These are phyloP conservation scores for Trifolium pratense DNA, from an alignment of 306 rosid species.

Conservation along the genomic window DNA sequence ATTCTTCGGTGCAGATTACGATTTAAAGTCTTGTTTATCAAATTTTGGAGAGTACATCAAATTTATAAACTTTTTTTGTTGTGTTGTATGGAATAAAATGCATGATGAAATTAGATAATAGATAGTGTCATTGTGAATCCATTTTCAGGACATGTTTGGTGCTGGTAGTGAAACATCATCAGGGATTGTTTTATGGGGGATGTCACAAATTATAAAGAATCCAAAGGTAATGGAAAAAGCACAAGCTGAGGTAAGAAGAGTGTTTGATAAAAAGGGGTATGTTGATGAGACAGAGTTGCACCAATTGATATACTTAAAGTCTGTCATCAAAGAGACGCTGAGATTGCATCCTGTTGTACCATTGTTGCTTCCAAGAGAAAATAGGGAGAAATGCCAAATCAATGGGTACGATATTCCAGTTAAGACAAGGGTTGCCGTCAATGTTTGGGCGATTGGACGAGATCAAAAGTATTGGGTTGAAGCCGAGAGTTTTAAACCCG, in stretches of 20 bases:
- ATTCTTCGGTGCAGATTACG: no score
- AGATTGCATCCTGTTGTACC: neutral
- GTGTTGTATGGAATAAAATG: no score
- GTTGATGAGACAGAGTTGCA: neutral
- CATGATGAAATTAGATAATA: no score
- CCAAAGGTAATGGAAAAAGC: neutral
- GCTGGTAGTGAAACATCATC: slow-evolving; percentile 52
- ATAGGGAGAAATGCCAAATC: neutral
- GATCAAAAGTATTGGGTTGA: neutral
- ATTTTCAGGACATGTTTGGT: slow-evolving; percentile 46
- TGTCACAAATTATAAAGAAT: neutral
- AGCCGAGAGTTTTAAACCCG: neutral
- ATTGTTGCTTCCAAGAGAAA: slow-evolving; percentile 12
- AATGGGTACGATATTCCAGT: neutral
- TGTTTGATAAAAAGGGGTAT: neutral
- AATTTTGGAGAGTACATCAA: no score
- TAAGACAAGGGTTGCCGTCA: neutral
- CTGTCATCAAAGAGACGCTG: neutral
- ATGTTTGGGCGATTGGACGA: neutral
- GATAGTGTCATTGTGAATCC: no score
- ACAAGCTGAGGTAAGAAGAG: neutral
- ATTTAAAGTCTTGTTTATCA: no score
- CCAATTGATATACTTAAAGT: neutral
- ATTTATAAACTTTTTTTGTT: no score
- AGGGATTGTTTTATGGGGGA: slow-evolving; percentile 30